Evolutionary conservation across 208 protist genomes (phyloP), one percentile per base, ranked within the genome.

Genomic region (Leishmania guyanensis): DNA sequence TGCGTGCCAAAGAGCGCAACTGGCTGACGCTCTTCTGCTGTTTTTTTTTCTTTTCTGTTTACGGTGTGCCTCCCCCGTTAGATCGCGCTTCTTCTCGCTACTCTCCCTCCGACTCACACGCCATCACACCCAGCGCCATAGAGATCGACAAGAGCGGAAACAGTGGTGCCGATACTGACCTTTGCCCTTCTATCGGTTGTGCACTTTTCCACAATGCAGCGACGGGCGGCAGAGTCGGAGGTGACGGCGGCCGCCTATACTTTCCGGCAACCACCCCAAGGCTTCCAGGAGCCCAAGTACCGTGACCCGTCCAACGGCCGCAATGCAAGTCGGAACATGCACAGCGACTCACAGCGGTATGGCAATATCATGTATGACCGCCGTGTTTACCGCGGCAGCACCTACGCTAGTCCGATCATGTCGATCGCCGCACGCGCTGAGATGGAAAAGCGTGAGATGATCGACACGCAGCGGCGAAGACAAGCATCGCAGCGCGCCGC

Each of bases 311-410:
- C 82, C 17, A 77, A 12, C 20, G 39, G 75, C 12, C 43, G 56
- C 43, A 71, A 70, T 53, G 60, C 56, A 36, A 74, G 70, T 16
- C 46, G 48, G 17, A 54, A 56, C 54, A 60, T 46, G 22, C 33
- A 29, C n/a, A 80, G 66, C 26, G 70, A 72, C 53, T 85, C 86
- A 29, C 86, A 89, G 74, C 93, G 93, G 75, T 95, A 94, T 68
- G 92, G 93, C 70, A 99, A 99, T 84, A 98, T 99, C 80, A 99
- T 99, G 97, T 96, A 96, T 81, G 97, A 99, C 90, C 91, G 93
- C 43, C 95, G 98, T 33, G 97, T 99, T 17, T 97, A 98, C 81
- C 91, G 97, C 72, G 97, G 98, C 54, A 99, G 97, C 91, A 99
- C 98, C 22, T 99, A 99, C 80, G 96, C 95, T 33, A 89, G 87